A percentile compares a stretch with the other conserved stretches of the same genome.
These are phyloP conservation scores for Fusarium drepaniforme DNA, from an alignment of 2,329 filamentous ascomycete genomes.

Conservation along the genomic window DNA sequence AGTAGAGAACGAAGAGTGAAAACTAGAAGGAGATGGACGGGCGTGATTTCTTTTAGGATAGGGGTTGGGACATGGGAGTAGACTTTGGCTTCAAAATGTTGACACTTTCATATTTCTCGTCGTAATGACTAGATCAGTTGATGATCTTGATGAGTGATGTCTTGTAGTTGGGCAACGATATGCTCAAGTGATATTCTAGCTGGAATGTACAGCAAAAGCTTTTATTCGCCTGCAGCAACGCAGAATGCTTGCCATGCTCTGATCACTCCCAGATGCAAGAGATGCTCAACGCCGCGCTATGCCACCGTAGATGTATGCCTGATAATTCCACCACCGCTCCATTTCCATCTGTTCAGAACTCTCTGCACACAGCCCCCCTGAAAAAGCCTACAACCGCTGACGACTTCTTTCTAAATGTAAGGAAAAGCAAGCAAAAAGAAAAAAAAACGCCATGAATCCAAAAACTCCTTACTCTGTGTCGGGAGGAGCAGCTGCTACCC, in stretches of 20 bases:
- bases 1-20: constrained; percentile 33
- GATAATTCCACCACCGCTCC: constrained; percentile 7
- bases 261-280: constrained; percentile 36
- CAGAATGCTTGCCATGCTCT: constrained; percentile 33
- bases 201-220: constrained; percentile 30
- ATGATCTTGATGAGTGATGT: constrained; percentile 1
- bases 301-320: constrained; percentile 34
- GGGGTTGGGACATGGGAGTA: constrained; percentile 20
- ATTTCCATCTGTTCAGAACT: neutral
- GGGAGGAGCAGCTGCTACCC: constrained; percentile 25
- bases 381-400: neutral
- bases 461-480: constrained; percentile 25
- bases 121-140: neutral
- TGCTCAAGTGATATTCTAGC: constrained; percentile 25
- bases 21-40: constrained; percentile 24
- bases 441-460: constrained; percentile 20
- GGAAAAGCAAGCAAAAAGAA: neutral
- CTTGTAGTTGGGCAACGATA: neutral
- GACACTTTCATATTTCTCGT: neutral
- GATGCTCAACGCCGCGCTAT: constrained; percentile 51
- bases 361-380: neutral
- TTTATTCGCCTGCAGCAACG: constrained; percentile 29
- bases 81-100: constrained; percentile 14
- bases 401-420: constrained; percentile 11
- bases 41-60: constrained; percentile 24